These are phyloP conservation scores for Fusarium miscanthi DNA, from an alignment of 2,329 filamentous ascomycete species.

Conservation along the genomic window DNA sequence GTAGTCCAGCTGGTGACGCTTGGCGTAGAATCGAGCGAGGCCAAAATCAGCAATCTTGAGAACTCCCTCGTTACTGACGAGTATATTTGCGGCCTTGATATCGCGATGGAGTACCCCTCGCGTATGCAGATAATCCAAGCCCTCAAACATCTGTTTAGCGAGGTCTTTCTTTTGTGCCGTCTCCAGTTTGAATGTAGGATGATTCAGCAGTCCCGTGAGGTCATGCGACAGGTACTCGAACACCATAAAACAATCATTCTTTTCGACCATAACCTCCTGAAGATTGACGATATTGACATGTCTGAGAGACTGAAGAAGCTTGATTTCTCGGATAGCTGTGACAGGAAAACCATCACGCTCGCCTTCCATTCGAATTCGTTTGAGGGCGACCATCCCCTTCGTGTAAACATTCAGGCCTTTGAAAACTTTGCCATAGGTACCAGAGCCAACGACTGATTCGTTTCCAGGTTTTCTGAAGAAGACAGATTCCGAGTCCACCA, in stretches of 20 bases:
- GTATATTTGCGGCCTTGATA: constrained; percentile 97
- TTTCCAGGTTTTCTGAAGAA: constrained; percentile 98
- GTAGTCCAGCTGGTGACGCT: constrained; percentile 91
- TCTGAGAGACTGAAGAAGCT: constrained; percentile 86
- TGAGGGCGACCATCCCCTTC: constrained; percentile 83
- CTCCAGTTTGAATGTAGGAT: constrained; percentile 89
- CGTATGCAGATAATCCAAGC: constrained; percentile 91
- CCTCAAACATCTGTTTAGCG: constrained; percentile 91
- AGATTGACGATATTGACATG: constrained; percentile 86
- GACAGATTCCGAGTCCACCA: constrained; percentile 84
- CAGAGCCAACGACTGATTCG: constrained; percentile 94
- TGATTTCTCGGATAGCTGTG: constrained; percentile 91
- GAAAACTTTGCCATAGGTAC: constrained; percentile 96
- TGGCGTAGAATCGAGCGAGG: constrained; percentile 94
- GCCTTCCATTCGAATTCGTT: constrained; percentile 93
- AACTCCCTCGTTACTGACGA: constrained; percentile 88
- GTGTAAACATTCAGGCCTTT: constrained; percentile 95
- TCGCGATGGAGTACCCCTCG: constrained; percentile 96
- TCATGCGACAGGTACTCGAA: constrained; percentile 99
- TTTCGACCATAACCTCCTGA: constrained; percentile 96
- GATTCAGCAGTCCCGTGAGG: constrained; percentile 92
- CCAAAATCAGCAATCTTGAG: constrained; percentile 97
- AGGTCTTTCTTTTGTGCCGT: constrained; percentile 91
- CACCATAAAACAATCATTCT: constrained; percentile 99
- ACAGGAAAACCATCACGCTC: constrained; percentile 92